Evolutionary conservation across 75 land plant species (phyloP).

Genomic region (Ceratopteris richardii): DNA sequence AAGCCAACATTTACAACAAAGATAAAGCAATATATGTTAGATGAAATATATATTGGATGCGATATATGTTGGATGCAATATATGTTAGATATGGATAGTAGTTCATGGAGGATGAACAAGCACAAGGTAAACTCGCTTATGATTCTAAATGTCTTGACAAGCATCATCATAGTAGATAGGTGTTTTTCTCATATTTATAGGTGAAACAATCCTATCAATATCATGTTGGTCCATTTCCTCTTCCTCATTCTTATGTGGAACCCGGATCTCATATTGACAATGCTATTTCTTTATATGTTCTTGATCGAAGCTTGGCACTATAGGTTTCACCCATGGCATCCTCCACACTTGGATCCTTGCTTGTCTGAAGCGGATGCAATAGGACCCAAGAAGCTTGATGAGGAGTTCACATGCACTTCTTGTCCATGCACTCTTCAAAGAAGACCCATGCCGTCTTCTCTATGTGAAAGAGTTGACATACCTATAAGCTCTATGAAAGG

Average conservation of each 20-base stretch:
- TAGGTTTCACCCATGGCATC: constrained; percentile 57
- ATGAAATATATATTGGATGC: no score
- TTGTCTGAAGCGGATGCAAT: no score
- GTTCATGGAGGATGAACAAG: constrained; percentile 63
- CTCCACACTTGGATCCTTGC: constrained; percentile 88
- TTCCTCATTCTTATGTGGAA: no score
- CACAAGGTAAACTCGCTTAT: constrained; percentile 64
- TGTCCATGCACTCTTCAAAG: no score
- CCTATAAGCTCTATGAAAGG: no score
- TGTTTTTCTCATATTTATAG: constrained; percentile 63
- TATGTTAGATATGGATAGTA: constrained; percentile 67
- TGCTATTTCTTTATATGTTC: constrained; percentile 80
- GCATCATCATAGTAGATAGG: constrained; percentile 47
- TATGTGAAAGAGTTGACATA: no score
- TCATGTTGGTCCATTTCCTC: no score
- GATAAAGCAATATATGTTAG: no score
- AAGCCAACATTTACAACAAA: constrained; percentile 75
- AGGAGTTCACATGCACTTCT: constrained; percentile 71
- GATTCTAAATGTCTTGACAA: constrained; percentile 54
- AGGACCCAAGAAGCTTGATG: constrained; percentile 67
- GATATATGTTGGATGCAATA: no score
- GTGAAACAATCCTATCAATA: constrained; percentile 72
- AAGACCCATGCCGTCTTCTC: no score
- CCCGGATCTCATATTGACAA: constrained; percentile 67
- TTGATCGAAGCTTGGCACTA: no score